These are phyloP conservation scores for Botrytis deweyae DNA, from an alignment of 2,329 filamentous ascomycete genomes.

Conservation along the genomic window DNA sequence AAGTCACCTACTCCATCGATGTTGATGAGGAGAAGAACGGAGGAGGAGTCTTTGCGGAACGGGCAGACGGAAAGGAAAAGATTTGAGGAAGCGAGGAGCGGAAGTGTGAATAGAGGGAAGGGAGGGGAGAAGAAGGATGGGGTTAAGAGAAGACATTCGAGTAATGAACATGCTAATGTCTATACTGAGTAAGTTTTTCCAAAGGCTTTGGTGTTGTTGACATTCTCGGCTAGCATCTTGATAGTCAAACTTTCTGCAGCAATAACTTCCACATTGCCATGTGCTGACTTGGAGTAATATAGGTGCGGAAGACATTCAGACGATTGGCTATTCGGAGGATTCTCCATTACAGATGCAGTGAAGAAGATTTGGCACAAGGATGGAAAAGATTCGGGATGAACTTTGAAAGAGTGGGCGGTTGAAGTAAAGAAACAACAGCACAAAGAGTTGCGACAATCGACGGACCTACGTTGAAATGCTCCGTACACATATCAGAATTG, in stretches of 20 bases:
- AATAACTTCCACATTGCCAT: background rate
- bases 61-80: background rate
- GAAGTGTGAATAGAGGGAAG: background rate
- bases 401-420: background rate
- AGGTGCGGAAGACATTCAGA: slow-evolving; percentile 25
- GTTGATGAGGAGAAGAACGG: slow-evolving; percentile 3
- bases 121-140: slow-evolving; percentile 15
- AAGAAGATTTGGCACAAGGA: slow-evolving; percentile 25
- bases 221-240: background rate
- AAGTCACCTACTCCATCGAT: slow-evolving; percentile 13
- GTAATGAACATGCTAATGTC: slow-evolving; percentile 20
- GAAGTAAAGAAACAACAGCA: background rate
- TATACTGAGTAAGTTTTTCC: slow-evolving; percentile 23
- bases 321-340: slow-evolving; percentile 26
- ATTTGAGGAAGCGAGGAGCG: background rate
- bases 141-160: slow-evolving; percentile 14
- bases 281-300: background rate
- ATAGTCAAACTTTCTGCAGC: background rate
- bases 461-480: background rate
- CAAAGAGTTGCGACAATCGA: background rate
- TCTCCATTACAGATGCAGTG: slow-evolving; percentile 17
- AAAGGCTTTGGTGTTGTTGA: background rate
- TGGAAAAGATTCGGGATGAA: slow-evolving; percentile 15
- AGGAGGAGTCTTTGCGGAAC: background rate
- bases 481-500: background rate